Evolutionary conservation across 2,329 filamentous ascomycete species (phyloP), one percentile per base, ranked within the genome.

Genomic region (Mariannaea sp.): DNA sequence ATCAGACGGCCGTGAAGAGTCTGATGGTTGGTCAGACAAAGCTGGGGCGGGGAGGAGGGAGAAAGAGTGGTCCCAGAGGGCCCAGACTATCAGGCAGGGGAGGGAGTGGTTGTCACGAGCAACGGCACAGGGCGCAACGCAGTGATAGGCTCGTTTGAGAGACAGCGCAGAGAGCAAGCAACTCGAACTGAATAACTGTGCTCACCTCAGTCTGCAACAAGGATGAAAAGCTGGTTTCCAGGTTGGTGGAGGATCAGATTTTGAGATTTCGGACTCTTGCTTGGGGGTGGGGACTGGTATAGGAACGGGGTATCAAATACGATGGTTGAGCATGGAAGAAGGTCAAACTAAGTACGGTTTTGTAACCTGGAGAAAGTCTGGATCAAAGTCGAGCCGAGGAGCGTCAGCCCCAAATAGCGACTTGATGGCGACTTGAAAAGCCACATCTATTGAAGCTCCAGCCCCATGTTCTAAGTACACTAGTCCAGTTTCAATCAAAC

Each of bases 121-220:
- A 69, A 68, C 65, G 58, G 61, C 53, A n/a, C 50, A 60, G 59
- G 51, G 56, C 62, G 53, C 52, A 57, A 60, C 53, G 53, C 59
- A 55, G 55, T 55, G 56, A 60, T 61, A 63, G 50, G 58, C 55
- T 60, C 53, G 58, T 45, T 61, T 60, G 50, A 62, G 56, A 60
- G 58, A 59, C 56, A 53, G 59, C 56, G 58, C 56, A 56, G 60
- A 62, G 59, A 58, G 59, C 56, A 39, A 39, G 36, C 36, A 64
- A 65, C 58, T 67, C 59, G 66, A 65, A 55, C 66, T 68, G 65
- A 68, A 68, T 65, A 57, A 65, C 60, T 66, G 58, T 58, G 62
- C 67, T 69, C 63, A 68, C 68, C 68, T 70, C 65, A 53, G 60
- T 65, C 51, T 48, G 40, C 40, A 49, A 36, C 29, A 38, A 44